phyloP scores from a whole-genome alignment of 2,329 filamentous ascomycete species.

The Cryphonectria japonica region DNA sequence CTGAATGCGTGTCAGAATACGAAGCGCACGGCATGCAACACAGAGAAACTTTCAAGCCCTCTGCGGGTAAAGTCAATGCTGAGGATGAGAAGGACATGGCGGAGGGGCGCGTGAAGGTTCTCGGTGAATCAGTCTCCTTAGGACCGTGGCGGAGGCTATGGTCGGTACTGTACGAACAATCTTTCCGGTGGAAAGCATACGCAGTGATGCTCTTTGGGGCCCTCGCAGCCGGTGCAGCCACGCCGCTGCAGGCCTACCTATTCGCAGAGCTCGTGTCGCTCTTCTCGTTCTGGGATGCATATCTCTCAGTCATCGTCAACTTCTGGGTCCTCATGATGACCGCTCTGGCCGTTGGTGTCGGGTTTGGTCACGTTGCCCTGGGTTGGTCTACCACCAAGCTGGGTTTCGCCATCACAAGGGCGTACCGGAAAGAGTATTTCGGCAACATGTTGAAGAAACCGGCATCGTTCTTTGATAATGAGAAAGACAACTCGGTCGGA shows the following conservation, averaged over 20 bases:
- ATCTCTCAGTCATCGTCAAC: conserved; percentile 9
- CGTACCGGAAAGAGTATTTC: conserved; percentile 59
- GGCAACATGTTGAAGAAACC: conserved; percentile 60
- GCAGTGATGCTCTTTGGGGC: neutral
- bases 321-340: conserved; percentile 25
- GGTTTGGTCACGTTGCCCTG: conserved; percentile 19
- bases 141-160: neutral
- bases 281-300: conserved; percentile 40
- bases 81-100: conserved; percentile 6
- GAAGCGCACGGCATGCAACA: neutral
- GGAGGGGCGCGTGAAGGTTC: neutral
- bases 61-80: neutral
- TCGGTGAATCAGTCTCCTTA: neutral
- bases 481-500: conserved; percentile 46
- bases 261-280: conserved; percentile 58
- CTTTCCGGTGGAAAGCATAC: conserved; percentile 4
- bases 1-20: neutral
- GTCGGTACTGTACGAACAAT: conserved; percentile 8
- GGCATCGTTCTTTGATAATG: conserved; percentile 62
- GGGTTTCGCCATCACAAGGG: conserved; percentile 13
- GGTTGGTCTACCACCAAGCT: conserved; percentile 26
- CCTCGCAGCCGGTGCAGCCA: conserved; percentile 33
- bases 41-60: neutral
- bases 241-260: conserved; percentile 54
- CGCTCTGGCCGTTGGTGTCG: conserved; percentile 14